Conservation (phyloP, 306 rosid species). For the Abrus precatorius region DNA sequence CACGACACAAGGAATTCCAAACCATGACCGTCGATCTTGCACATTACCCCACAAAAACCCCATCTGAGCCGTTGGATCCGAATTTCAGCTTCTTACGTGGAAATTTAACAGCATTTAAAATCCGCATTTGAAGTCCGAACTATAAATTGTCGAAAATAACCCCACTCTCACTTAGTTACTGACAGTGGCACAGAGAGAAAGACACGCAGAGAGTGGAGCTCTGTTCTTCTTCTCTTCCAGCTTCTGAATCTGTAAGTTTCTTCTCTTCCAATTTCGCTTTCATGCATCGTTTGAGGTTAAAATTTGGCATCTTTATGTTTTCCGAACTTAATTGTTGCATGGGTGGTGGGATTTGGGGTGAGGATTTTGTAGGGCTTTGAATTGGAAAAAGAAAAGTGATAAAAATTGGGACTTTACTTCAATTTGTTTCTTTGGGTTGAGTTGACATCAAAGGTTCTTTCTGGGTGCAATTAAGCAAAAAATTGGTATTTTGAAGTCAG, state of each 20-base stretch:
- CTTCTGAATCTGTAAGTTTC: conserved; percentile 63
- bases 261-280: conserved; percentile 2
- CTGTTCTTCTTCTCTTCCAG: conserved; percentile 44
- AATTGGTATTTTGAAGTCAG: conserved; percentile 35
- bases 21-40: conserved; percentile 47
- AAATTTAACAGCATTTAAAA: conserved; percentile 68
- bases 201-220: conserved; percentile 36
- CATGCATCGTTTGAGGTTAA: background rate
- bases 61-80: conserved; percentile 54
- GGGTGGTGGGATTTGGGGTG: conserved; percentile 35
- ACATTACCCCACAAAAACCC: background rate
- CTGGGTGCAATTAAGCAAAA: conserved; percentile 32
- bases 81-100: conserved; percentile 70
- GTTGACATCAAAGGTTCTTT: conserved; percentile 14
- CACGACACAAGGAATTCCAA: conserved; percentile 39
- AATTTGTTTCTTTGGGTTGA: conserved; percentile 21
- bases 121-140: conserved; percentile 89
- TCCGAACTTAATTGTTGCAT: conserved; percentile 18
- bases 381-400: background rate
- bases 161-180: conserved; percentile 6
- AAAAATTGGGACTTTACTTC: conserved; percentile 21
- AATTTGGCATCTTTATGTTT: conserved; percentile 3
- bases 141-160: conserved; percentile 45
- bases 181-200: conserved; percentile 19
- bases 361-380: conserved; percentile 64